Evolutionary conservation across 2,329 filamentous ascomycete species (phyloP).

Genomic region (Arachnomyces sp.): DNA sequence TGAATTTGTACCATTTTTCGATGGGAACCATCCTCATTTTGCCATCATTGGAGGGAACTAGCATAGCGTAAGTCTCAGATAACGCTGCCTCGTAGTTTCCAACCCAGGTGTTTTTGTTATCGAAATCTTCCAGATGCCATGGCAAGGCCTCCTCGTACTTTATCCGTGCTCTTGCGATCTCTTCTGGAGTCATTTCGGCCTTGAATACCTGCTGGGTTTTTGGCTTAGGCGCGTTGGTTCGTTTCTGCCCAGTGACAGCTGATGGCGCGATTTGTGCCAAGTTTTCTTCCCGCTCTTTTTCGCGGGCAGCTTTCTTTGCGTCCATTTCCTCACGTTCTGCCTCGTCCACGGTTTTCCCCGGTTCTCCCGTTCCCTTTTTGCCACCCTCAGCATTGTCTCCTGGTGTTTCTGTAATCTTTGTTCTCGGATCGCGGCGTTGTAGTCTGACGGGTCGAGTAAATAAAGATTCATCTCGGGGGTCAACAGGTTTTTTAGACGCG

Average conservation of each 20-base stretch:
- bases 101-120: conserved; percentile 90
- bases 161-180: conserved; percentile 57
- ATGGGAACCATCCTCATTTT: conserved; percentile 81
- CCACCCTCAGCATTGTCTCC: conserved; percentile 38
- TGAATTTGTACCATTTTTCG: conserved; percentile 84
- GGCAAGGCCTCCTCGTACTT: conserved; percentile 92
- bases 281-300: conserved; percentile 78
- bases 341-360: conserved; percentile 56
- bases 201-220: conserved; percentile 82
- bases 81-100: conserved; percentile 84
- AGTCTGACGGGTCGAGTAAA: conserved; percentile 84
- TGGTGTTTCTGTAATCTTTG: conserved; percentile 28
- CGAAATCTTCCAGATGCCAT: conserved; percentile 95
- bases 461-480: conserved; percentile 67
- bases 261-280: conserved; percentile 89
- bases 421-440: conserved; percentile 78
- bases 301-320: conserved; percentile 62
- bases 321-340: conserved; percentile 54
- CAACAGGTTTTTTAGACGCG: conserved; percentile 54
- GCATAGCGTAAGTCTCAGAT: conserved; percentile 71
- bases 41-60: conserved; percentile 62
- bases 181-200: conserved; percentile 65
- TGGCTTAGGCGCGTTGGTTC: conserved; percentile 60
- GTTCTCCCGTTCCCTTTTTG: conserved; percentile 31
- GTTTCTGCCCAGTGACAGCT: conserved; percentile 59